A percentile compares a stretch with the other conserved stretches of the same genome.
Conservation (phyloP, 441 rosid species). For the Corymbia citriodora region DNA sequence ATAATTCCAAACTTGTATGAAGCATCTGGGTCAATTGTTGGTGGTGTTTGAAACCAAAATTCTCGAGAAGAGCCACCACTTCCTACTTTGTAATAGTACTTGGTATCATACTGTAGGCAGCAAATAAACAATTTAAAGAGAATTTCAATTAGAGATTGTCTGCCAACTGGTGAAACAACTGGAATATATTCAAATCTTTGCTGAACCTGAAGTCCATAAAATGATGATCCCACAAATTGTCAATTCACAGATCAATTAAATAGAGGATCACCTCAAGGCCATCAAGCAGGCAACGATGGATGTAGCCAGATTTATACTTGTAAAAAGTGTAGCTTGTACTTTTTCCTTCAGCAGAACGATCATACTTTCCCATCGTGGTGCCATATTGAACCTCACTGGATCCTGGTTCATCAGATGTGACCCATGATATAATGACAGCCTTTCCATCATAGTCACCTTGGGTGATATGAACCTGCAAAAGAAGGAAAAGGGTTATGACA, state of each 20-base stretch:
- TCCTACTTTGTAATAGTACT: conserved; percentile 62
- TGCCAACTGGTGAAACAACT: neutral
- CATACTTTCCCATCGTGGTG: conserved; percentile 32
- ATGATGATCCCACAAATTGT: neutral
- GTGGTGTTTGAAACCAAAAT: conserved; percentile 77
- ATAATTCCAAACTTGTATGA: conserved; percentile 68
- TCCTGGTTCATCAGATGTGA: conserved; percentile 74
- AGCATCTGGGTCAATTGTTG: conserved; percentile 50
- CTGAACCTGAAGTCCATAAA: neutral
- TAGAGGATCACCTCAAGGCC: conserved; percentile 67
- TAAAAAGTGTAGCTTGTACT: conserved; percentile 66
- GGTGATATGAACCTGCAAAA: conserved; percentile 74
- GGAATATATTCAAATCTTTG: neutral
- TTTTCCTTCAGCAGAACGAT: conserved; percentile 55
- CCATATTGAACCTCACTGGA: conserved; percentile 63
- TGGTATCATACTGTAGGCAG: conserved; percentile 43
- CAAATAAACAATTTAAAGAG: neutral
- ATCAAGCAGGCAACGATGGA: conserved; percentile 73
- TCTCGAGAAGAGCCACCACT: conserved; percentile 46
- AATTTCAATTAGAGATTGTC: neutral
- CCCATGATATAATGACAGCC: conserved; percentile 91
- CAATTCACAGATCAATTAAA: neutral
- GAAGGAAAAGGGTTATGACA: neutral
- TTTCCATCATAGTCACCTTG: conserved; percentile 96
- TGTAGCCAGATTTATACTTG: conserved; percentile 78